Conservation (phyloP, 1,139 yeast genomes). For the Suhomyces panamericanus region DNA sequence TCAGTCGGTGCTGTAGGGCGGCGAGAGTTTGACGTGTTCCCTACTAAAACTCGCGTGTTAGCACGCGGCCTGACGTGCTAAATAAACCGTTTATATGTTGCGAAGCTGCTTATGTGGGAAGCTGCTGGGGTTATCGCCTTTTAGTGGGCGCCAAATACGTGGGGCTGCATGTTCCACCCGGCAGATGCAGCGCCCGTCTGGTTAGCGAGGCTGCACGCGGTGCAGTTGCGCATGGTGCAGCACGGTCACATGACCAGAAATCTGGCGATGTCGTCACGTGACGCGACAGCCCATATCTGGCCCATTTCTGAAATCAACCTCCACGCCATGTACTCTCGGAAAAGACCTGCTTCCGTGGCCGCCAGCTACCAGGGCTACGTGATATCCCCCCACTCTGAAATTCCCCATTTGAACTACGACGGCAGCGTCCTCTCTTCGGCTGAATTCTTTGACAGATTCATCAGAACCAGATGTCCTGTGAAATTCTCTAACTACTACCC, state of each 20-base stretch:
- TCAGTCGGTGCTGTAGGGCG: no score
- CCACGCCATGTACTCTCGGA: constrained; percentile 1
- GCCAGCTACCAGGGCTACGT: constrained; percentile 3
- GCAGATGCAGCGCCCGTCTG: neutral
- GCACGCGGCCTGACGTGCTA: no score
- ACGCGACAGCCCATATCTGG: neutral
- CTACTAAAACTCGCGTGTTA: no score
- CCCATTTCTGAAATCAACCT: neutral
- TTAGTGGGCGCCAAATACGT: no score
- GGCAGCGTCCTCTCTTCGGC: constrained; percentile 7
- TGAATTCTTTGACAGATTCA: constrained; percentile 9
- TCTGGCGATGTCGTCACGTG: neutral
- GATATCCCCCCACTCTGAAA: neutral
- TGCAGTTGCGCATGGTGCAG: neutral
- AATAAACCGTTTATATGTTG: no score
- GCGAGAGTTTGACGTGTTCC: no score
- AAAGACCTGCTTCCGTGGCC: constrained; percentile 3
- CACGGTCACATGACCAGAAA: neutral
- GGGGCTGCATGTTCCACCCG: neutral
- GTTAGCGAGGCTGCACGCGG: neutral
- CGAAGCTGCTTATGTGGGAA: no score
- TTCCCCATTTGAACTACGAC: constrained; percentile 1
- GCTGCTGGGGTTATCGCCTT: no score
- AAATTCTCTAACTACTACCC: constrained; percentile 9
- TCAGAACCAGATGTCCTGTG: constrained; percentile 13